These are phyloP conservation scores for Annulohypoxylon nitens DNA, from an alignment of 495 filamentous ascomycete species.

Conservation along the genomic window DNA sequence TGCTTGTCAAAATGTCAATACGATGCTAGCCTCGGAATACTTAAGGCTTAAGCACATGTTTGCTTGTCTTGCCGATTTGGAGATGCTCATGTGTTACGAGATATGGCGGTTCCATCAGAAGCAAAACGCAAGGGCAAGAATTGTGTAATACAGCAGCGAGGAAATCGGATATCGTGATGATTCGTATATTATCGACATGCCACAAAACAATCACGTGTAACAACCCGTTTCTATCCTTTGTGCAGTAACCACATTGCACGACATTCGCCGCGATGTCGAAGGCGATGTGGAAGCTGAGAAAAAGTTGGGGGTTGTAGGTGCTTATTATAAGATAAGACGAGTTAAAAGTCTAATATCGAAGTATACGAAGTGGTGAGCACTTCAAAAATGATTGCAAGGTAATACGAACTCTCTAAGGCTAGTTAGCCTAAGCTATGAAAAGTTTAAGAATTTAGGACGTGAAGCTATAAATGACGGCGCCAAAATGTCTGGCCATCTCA, in stretches of 20 bases:
- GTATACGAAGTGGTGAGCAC: not conserved
- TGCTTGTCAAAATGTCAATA: not conserved
- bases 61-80: not conserved
- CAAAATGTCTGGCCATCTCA: not conserved
- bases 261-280: not conserved
- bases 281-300: not conserved
- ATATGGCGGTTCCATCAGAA: not conserved
- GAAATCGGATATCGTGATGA: not conserved
- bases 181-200: not conserved
- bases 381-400: not conserved
- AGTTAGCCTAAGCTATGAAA: not conserved
- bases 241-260: not conserved
- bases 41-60: not conserved
- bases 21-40: too few species aligned
- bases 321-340: not conserved
- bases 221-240: not conserved
- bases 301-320: not conserved
- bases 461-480: not conserved
- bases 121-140: not conserved
- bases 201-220: not conserved
- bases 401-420: not conserved
- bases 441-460: not conserved
- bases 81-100: slow-evolving; percentile 2
- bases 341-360: not conserved
- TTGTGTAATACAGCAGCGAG: not conserved